Conservation (phyloP, 1,139 yeast species). For the Taphrina populina region DNA sequence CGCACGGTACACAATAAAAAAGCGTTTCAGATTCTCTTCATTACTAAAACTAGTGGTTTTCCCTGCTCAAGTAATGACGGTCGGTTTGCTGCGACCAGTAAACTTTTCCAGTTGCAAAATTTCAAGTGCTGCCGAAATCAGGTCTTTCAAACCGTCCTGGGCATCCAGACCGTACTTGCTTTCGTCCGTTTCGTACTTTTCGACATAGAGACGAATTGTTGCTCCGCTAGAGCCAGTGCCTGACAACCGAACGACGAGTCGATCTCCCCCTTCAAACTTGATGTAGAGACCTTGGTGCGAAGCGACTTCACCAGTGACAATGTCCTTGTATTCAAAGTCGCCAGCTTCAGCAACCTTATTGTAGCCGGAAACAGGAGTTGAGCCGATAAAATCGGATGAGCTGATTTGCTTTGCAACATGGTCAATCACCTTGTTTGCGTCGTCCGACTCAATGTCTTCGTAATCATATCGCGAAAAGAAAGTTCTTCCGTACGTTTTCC, state of each 20-base stretch:
- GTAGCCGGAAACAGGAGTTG: slow-evolving; percentile 51
- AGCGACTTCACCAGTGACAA: slow-evolving; percentile 87
- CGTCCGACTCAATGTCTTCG: slow-evolving; percentile 74
- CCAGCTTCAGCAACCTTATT: slow-evolving; percentile 66
- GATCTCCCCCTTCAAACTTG: slow-evolving; percentile 75
- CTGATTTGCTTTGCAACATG: slow-evolving; percentile 53
- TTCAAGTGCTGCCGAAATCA: slow-evolving; percentile 61
- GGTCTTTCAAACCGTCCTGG: slow-evolving; percentile 66
- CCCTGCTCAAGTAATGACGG: slow-evolving; percentile 65
- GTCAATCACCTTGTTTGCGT: slow-evolving; percentile 69
- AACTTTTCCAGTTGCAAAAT: slow-evolving; percentile 71
- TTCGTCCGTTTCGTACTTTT: slow-evolving; percentile 68
- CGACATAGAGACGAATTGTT: slow-evolving; percentile 88
- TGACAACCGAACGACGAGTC: slow-evolving; percentile 86
- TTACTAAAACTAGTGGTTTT: no score
- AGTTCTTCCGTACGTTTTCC: slow-evolving; percentile 95
- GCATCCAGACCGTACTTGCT: slow-evolving; percentile 56
- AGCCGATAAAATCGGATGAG: slow-evolving; percentile 50
- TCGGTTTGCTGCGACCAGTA: slow-evolving; percentile 83
- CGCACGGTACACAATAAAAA: no score
- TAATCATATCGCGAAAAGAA: slow-evolving; percentile 95
- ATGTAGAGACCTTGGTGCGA: slow-evolving; percentile 88
- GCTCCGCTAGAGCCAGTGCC: slow-evolving; percentile 99
- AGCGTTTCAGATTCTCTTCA: not conserved
- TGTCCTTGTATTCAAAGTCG: slow-evolving; percentile 86